Evolutionary conservation across 805 yeast species (phyloP), one percentile per base, ranked within the genome.

Genomic region (Saccharomycopsis microspora): DNA sequence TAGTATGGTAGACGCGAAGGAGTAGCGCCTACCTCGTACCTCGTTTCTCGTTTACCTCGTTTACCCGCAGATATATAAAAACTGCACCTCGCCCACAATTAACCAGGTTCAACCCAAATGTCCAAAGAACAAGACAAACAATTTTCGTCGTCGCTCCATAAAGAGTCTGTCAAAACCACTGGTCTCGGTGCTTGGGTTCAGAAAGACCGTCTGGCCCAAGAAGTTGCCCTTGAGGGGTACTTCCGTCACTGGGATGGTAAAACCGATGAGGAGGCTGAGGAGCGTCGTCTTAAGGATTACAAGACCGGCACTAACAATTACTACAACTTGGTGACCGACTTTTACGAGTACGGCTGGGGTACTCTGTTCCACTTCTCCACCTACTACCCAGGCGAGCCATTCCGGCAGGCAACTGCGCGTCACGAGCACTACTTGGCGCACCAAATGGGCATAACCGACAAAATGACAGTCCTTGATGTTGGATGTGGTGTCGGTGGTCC

Each of bases 401-500:
- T 93, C 71, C 70, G 77, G 60, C 97, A 90, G 67, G 95, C 97
- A 40, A 80, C 86, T 56, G 97, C 97, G 37, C 82, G 95, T 72
- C 98, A 90, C 66, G 98, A 90, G 71, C 97, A 93, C 69, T 93
- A 76, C 67, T 71, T 90, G 57, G 98, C 98, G 39, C 70, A 74
- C 65, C 82, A 85, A 70, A 88, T 89, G 76, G 84, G 84, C 53
- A 72, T 90, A 59, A 66, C 72, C 57, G 84, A 80, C 57, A 76
- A 79, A 57, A 85, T 84, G 86, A 80, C 81, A 61, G 98, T 90
- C 11, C 75, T 90, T 57, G 98, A 90, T 64, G 98, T 90, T 49
- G 98, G 98, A 43, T 93, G 98, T 72, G 98, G 98, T 74, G 96
- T 90, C 59, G 98, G 98, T 63, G 98, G 98, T 40, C 98, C 98